Percentiles rank a stretch among this genome's conserved stretches.
phyloP scores from a whole-genome alignment of 2,329 filamentous ascomycete genomes.

The Juglanconis sp. region DNA sequence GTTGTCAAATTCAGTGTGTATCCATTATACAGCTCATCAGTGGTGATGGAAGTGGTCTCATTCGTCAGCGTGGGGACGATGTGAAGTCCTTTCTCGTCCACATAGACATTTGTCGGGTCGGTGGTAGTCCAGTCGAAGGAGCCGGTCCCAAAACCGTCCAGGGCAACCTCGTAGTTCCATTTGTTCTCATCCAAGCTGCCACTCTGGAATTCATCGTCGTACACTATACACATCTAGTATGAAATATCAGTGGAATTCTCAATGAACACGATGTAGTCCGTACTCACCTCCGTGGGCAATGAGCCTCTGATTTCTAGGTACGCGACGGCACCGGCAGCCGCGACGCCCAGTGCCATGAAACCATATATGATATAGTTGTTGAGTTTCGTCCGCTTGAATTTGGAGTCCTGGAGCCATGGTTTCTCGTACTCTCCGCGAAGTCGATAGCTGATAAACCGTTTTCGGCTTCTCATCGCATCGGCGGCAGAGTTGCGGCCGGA shows the following conservation, averaged over 20 bases:
- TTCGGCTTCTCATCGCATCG: conserved; percentile 10
- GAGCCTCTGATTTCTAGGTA: conserved; percentile 27
- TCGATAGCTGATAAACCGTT: conserved; percentile 32
- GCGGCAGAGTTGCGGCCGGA: conserved; percentile 8
- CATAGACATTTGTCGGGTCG: conserved; percentile 44
- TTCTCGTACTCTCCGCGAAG: conserved; percentile 34
- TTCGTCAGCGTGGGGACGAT: conserved; percentile 53
- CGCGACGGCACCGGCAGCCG: conserved; percentile 31
- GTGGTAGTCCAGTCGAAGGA: conserved; percentile 54
- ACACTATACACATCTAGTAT: conserved; percentile 39
- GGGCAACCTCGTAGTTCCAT: conserved; percentile 17
- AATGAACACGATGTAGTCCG: background rate
- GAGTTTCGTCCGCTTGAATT: conserved; percentile 30
- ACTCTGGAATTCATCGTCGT: conserved; percentile 45
- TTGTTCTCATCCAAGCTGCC: conserved; percentile 9
- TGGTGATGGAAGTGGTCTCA: conserved; percentile 35
- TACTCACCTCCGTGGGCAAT: conserved; percentile 21
- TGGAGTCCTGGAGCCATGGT: conserved; percentile 35
- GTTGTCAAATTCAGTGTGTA: conserved; percentile 43
- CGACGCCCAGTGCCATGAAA: conserved; percentile 32
- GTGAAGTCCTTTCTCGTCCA: conserved; percentile 47
- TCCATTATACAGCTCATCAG: conserved; percentile 34
- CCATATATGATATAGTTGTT: conserved; percentile 33
- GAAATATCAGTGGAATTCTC: background rate
- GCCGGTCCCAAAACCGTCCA: conserved; percentile 44